phyloP scores from a whole-genome alignment of 2,329 filamentous ascomycete species.

The Fusarium nelsonii region DNA sequence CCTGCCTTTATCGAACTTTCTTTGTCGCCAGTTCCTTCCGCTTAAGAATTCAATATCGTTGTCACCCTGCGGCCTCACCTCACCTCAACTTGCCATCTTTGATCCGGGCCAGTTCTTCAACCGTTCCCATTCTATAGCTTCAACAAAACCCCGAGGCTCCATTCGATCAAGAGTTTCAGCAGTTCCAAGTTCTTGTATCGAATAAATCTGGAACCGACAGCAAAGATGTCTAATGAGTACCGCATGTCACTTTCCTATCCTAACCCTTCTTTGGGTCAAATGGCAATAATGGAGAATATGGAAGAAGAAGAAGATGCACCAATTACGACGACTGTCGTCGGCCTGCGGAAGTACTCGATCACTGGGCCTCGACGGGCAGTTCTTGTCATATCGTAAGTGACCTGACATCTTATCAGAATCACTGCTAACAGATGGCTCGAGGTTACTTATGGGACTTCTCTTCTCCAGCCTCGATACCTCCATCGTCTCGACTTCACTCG shows the following conservation, averaged over 20 bases:
- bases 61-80: neutral
- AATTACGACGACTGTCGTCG: conserved; percentile 17
- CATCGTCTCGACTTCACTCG: conserved; percentile 68
- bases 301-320: conserved; percentile 8
- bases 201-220: neutral
- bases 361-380: conserved; percentile 47
- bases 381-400: conserved; percentile 55
- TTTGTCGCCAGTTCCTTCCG: neutral
- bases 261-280: conserved; percentile 51
- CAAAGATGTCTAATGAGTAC: conserved; percentile 47
- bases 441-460: conserved; percentile 65
- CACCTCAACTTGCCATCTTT: neutral
- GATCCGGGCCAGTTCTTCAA: neutral
- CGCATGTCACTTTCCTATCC: conserved; percentile 52
- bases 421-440: conserved; percentile 46
- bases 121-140: neutral
- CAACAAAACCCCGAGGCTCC: neutral
- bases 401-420: neutral
- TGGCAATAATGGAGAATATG: conserved; percentile 39
- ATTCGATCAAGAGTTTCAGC: neutral
- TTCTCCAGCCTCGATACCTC: conserved; percentile 70
- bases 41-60: neutral
- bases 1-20: neutral
- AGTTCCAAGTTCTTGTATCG: too few species aligned
- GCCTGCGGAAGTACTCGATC: conserved; percentile 43